A percentile compares a stretch with the other conserved stretches of the same genome.
These are phyloP conservation scores for Solanum sparsipilum DNA, from an alignment of 257 asterid genomes.

Conservation along the genomic window DNA sequence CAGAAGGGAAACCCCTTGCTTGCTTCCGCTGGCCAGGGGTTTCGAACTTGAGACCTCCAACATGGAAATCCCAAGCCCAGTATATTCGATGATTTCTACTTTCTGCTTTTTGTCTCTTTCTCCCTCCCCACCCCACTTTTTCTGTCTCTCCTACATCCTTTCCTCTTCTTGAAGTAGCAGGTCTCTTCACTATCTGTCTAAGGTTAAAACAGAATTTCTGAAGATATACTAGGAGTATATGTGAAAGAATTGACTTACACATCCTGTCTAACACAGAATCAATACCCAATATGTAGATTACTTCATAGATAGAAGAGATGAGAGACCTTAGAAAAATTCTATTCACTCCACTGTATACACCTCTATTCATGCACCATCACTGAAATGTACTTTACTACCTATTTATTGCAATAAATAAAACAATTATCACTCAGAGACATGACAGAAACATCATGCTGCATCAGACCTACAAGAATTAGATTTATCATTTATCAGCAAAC, in stretches of 20 bases:
- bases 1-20: too few relatives aligned
- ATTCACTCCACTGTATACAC: background rate
- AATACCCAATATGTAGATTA: background rate
- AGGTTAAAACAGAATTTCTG: background rate
- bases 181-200: background rate
- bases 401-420: background rate
- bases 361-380: background rate
- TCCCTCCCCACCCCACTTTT: background rate
- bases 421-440: background rate
- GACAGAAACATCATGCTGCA: background rate
- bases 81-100: background rate
- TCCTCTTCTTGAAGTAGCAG: background rate
- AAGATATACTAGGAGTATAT: background rate
- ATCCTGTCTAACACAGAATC: background rate
- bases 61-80: background rate
- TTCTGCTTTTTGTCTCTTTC: background rate
- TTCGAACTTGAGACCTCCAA: too few relatives aligned
- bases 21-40: too few relatives aligned
- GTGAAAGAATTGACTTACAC: background rate
- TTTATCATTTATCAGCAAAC: background rate
- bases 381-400: background rate
- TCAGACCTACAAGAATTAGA: background rate
- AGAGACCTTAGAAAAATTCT: background rate
- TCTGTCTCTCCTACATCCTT: background rate
- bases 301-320: background rate